Evolutionary conservation across 257 asterid genomes (phyloP).

Genomic region (Solanum sitiens): DNA sequence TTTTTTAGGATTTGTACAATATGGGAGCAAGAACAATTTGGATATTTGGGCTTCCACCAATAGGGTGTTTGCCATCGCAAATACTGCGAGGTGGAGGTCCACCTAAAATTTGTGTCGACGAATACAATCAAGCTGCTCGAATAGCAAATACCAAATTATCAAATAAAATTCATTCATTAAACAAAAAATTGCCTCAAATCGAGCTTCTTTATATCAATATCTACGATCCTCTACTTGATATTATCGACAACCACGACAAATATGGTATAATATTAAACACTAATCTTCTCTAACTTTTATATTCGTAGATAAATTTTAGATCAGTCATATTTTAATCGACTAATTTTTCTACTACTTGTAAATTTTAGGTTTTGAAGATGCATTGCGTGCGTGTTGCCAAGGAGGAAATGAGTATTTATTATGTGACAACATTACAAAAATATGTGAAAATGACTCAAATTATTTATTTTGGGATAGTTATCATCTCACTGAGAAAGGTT

Average conservation of each 20-base stretch:
- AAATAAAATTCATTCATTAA: slow-evolving; percentile 7
- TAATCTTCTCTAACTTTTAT: neutral
- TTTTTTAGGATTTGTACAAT: slow-evolving; percentile 15
- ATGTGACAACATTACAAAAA: slow-evolving; percentile 5
- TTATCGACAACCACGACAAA: slow-evolving; percentile 16
- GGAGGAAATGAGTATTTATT: slow-evolving; percentile 7
- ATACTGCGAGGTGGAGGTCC: slow-evolving; percentile 32
- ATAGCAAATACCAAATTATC: slow-evolving; percentile 26
- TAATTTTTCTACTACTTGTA: neutral
- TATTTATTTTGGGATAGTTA: slow-evolving; percentile 34
- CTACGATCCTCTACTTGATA: slow-evolving; percentile 18
- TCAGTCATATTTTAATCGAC: neutral
- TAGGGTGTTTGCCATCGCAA: slow-evolving; percentile 44
- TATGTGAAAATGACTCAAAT: slow-evolving; percentile 14
- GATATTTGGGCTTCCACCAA: slow-evolving; percentile 31
- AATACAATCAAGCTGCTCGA: slow-evolving; percentile 26
- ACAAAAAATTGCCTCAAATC: slow-evolving; percentile 5
- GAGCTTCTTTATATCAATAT: slow-evolving; percentile 13
- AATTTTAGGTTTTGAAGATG: slow-evolving; percentile 23
- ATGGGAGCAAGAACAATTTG: slow-evolving; percentile 34
- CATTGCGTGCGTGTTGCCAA: slow-evolving; percentile 15
- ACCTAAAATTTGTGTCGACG: slow-evolving; percentile 10
- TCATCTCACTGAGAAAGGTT: slow-evolving; percentile 34
- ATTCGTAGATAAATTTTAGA: fast-evolving
- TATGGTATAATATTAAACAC: slow-evolving; percentile 15